Base-by-base conservation (phyloP, 257 asterid genomes). In the Lavandula angustifolia region DNA sequence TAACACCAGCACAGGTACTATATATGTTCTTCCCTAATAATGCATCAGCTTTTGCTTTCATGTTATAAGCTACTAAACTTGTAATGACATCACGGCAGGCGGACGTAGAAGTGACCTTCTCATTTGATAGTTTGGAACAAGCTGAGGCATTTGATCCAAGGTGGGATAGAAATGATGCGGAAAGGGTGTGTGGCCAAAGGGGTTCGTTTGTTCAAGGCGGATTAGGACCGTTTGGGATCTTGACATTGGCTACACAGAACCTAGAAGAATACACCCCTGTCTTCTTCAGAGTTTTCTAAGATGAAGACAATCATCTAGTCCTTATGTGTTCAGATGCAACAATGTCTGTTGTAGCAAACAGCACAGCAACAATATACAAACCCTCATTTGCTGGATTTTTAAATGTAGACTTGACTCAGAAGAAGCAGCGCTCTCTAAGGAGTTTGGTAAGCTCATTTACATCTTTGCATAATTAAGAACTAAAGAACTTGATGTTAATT, bases 191-290 rank as follows among this genome's bases (percentile, higher is more conserved):
- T n/a, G 13, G 79, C 37, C 55, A 44, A 7, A 86, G 59, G 68
- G 82, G 81, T 10, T 73, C 92, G 0, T 51, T 69, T 4, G 79
- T 79, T 4, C 43, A 68, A 65, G 96, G 96, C 6, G 96, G 96
- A 16, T 73, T 89, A 13, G 96, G 96, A 1, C 96, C 96, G 0
- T 89, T 89, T 35, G 96, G 96, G 35, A 73, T 89, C 9, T 40
- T 79, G 12, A 81, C 92, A 10, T 80, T 89, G 54, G 96, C 96
- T 59, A 79, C 95, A 3, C 54, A 73, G 37, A 75, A 84, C 6
- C 60, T 86, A 10, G 76, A 79, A 73, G 96, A 89, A 61, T 82
- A 73, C 62, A 86, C 96, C 29, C 85, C 96, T 0, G 91, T 89
- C n/a, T 86, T 81, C 57, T 89, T 89, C 68, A 73, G 88, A 68